Conservation (phyloP, 345 rosid genomes). For the Ceriops zippeliana region DNA sequence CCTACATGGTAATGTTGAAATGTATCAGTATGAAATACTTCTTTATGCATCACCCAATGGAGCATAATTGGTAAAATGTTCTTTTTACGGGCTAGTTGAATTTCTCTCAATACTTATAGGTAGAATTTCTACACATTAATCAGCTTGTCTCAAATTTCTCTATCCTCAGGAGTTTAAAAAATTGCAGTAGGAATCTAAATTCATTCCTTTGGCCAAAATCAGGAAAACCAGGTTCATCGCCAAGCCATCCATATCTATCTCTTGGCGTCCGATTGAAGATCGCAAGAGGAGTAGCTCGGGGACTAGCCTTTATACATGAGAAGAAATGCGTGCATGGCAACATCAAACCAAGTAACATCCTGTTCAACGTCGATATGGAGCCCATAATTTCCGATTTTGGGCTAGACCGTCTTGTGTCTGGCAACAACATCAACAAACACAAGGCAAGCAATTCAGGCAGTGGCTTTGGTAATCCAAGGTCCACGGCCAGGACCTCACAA, state of each 20-base stretch:
- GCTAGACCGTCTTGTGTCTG: conserved; percentile 45
- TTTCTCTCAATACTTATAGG: too few relatives aligned
- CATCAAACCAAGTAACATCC: conserved; percentile 73
- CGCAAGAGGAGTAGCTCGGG: conserved; percentile 75
- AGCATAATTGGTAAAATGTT: too few relatives aligned
- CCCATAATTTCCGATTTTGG: conserved; percentile 71
- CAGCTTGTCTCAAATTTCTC: not conserved
- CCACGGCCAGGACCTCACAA: conserved; percentile 1
- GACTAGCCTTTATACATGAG: conserved; percentile 68
- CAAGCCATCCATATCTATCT: conserved; percentile 42
- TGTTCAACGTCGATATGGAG: conserved; percentile 55
- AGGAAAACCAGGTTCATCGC: conserved; percentile 49
- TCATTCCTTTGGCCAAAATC: conserved; percentile 14
- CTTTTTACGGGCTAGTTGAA: too few relatives aligned
- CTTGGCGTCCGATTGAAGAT: conserved; percentile 65
- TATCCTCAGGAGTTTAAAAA: not conserved
- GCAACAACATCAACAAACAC: conserved; percentile 13
- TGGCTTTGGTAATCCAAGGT: conserved; percentile 35
- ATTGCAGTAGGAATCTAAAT: not conserved
- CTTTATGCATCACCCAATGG: too few relatives aligned
- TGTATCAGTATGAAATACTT: too few relatives aligned
- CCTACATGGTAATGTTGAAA: too few relatives aligned
- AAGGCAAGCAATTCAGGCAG: conserved; percentile 27
- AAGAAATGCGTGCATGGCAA: conserved; percentile 81
- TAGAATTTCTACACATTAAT: not conserved